phyloP scores from a whole-genome alignment of 75 land plant species.

The Isoetes taiwanensis region DNA sequence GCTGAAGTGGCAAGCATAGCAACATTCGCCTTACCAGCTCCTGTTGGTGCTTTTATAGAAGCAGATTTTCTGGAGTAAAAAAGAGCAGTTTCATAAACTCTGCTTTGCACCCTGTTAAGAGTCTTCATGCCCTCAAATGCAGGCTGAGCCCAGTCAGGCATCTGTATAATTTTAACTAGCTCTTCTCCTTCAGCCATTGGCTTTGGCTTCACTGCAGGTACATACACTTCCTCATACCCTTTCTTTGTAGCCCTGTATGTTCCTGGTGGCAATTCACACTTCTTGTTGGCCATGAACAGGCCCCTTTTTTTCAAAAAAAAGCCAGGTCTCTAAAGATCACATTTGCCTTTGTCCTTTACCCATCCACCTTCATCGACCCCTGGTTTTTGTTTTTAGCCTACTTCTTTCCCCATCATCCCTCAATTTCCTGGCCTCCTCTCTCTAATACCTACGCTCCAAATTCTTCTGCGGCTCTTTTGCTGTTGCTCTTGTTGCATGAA shows the following conservation, averaged over 20 bases:
- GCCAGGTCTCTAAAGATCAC: conserved; percentile 74
- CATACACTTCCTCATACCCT: conserved; percentile 92
- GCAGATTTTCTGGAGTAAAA: conserved; percentile 57
- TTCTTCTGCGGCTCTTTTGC: conserved; percentile 93
- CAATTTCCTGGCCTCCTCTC: conserved; percentile 78
- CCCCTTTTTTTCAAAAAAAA: conserved; percentile 76
- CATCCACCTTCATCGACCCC: conserved; percentile 42
- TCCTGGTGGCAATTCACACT: conserved; percentile 61
- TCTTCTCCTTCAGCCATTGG: conserved; percentile 59
- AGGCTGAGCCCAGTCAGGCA: conserved; percentile 87
- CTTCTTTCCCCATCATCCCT: conserved; percentile 64
- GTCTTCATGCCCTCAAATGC: conserved; percentile 79
- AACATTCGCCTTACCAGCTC: conserved; percentile 95
- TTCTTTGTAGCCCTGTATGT: conserved; percentile 44
- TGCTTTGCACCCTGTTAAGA: conserved; percentile 90
- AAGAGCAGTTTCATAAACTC: conserved; percentile 76
- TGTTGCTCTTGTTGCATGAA: conserved; percentile 94
- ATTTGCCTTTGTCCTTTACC: conserved; percentile 72
- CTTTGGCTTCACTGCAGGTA: conserved; percentile 58
- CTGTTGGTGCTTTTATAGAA: conserved; percentile 89
- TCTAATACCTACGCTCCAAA: conserved; percentile 71
- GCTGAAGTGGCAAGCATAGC: conserved; percentile 84
- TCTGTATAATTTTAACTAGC: conserved; percentile 58
- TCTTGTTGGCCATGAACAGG: conserved; percentile 71
- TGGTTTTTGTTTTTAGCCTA: too few species aligned